Percentiles rank a stretch among this genome's conserved stretches.
Conservation (phyloP, 257 asterid genomes). For the Coffea eugenioides region DNA sequence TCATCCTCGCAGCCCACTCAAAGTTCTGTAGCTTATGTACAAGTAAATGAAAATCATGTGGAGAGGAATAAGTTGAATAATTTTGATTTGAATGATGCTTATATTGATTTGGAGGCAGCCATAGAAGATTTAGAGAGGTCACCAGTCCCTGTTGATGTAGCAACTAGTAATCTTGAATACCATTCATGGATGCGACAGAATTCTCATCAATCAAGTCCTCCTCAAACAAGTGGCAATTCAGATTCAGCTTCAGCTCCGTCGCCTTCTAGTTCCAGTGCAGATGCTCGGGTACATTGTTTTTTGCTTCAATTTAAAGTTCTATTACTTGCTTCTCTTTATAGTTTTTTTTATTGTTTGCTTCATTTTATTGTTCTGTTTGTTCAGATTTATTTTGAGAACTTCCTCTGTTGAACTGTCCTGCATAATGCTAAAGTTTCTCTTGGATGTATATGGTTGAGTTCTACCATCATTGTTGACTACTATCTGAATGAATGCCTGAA, state of each 20-base stretch:
- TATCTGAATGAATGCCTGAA: background rate
- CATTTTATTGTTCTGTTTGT: background rate
- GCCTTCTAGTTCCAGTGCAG: slow-evolving; percentile 79
- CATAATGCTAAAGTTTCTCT: background rate
- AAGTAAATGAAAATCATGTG: slow-evolving; percentile 44
- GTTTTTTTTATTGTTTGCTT: background rate
- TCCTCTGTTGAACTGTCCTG: background rate
- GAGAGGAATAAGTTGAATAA: slow-evolving; percentile 58
- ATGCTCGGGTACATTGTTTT: slow-evolving; percentile 59
- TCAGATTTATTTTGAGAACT: background rate
- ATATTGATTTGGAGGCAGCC: slow-evolving; percentile 73
- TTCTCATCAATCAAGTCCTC: slow-evolving; percentile 75
- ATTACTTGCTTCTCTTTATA: background rate
- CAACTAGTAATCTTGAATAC: slow-evolving; percentile 42
- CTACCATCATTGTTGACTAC: background rate
- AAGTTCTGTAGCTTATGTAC: slow-evolving; percentile 43
- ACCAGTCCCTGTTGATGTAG: slow-evolving; percentile 42
- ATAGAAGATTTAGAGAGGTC: slow-evolving; percentile 56
- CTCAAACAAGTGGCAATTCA: slow-evolving; percentile 74
- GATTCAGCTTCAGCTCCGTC: slow-evolving; percentile 82
- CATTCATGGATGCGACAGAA: slow-evolving; percentile 73
- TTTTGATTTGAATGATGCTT: slow-evolving; percentile 71
- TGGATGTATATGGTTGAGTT: background rate
- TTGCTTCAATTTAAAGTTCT: background rate
- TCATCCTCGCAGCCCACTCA: slow-evolving; percentile 41